Conservation (phyloP, 306 rosid species). For the Acacia melanoxylon region DNA sequence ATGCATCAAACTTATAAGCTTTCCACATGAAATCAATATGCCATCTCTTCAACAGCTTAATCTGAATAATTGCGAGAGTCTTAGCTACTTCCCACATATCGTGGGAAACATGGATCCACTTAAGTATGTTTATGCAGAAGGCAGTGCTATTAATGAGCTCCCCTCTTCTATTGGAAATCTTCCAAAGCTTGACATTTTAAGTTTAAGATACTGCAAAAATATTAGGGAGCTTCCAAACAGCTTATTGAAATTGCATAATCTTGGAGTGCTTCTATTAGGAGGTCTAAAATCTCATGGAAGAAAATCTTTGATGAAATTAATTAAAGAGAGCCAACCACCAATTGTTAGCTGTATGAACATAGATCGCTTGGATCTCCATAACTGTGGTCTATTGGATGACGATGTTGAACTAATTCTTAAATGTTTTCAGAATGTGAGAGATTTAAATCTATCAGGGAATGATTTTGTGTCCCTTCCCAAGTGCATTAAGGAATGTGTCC, state of each 20-base stretch:
- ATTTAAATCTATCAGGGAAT: not conserved
- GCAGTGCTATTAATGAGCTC: not conserved
- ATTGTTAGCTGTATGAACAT: not conserved
- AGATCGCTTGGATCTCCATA: not conserved
- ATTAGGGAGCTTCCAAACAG: conserved; percentile 4
- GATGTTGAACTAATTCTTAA: not conserved
- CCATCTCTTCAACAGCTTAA: conserved; percentile 7
- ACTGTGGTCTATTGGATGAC: not conserved
- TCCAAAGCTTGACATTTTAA: not conserved
- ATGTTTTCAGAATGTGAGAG: not conserved
- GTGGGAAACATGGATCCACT: not conserved
- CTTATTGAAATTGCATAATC: not conserved
- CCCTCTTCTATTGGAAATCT: conserved; percentile 24
- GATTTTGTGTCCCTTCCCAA: not conserved
- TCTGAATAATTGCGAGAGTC: not conserved
- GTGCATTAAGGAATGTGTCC: not conserved
- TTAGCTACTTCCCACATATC: conserved; percentile 18
- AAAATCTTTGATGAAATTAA: not conserved
- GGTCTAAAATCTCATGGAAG: not conserved
- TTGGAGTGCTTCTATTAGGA: not conserved
- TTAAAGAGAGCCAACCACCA: not conserved
- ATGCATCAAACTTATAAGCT: not conserved
- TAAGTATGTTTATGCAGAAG: not conserved
- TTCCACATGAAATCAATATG: not conserved
- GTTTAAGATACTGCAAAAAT: not conserved